A percentile compares a stretch with the other conserved stretches of the same genome.
Evolutionary conservation across 2,329 filamentous ascomycete genomes (phyloP).

Genomic region (Fusarium aywerte): DNA sequence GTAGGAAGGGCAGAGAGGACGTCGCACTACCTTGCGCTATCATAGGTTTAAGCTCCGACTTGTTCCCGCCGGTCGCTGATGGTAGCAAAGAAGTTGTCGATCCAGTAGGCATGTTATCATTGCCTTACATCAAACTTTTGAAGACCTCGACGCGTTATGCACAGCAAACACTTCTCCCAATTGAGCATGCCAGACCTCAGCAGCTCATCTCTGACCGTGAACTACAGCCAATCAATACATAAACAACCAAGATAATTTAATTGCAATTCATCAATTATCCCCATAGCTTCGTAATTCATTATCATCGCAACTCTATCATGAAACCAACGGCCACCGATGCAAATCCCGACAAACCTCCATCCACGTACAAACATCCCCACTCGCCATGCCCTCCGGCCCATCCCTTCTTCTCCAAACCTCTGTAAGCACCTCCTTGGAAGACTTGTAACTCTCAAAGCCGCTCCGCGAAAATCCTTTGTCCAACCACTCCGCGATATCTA

Average conservation of each 20-base stretch:
- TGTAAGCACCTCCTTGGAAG: conserved; percentile 25
- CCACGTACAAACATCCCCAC: conserved; percentile 36
- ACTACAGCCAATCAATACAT: not conserved
- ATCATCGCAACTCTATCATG: not conserved
- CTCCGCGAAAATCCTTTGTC: conserved; percentile 36
- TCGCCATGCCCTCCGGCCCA: conserved; percentile 16
- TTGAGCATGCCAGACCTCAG: not conserved
- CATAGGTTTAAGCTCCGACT: too few species aligned
- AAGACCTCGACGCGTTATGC: not conserved
- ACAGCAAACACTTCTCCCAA: not conserved
- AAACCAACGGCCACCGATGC: conserved; percentile 35
- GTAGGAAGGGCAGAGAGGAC: too few species aligned
- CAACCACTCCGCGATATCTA: conserved; percentile 33
- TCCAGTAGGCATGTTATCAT: not conserved
- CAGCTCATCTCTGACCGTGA: not conserved
- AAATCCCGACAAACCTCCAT: conserved; percentile 41
- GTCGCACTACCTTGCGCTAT: too few species aligned
- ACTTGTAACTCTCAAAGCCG: conserved; percentile 39
- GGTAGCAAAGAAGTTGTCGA: not conserved
- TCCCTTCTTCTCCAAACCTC: conserved; percentile 42
- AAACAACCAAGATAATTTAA: too few species aligned
- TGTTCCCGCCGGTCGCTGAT: too few species aligned
- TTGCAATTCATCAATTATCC: not conserved
- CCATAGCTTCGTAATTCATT: not conserved
- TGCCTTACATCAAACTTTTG: not conserved